A percentile compares a stretch with the other conserved stretches of the same genome.
Evolutionary conservation across 1,284 basidiomycete genomes (phyloP).

Genomic region (Puccinia polysora): DNA sequence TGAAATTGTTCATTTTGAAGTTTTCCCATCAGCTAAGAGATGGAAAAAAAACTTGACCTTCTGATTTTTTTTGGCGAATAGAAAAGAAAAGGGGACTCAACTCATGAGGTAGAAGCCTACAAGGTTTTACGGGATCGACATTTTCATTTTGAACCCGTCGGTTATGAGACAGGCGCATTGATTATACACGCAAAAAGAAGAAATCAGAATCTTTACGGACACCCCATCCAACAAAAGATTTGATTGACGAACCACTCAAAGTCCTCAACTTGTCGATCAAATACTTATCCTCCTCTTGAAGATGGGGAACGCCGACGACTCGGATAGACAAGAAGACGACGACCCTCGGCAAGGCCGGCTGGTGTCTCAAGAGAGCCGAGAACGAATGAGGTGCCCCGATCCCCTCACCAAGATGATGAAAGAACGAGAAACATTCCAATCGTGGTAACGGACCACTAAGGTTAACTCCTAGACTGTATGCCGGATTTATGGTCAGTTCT

Average conservation of each 20-base stretch:
- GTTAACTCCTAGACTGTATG: slow-evolving; percentile 2
- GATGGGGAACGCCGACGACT: slow-evolving; percentile 58
- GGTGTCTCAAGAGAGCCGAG: slow-evolving; percentile 45
- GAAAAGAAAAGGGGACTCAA: neutral
- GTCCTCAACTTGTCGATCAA: slow-evolving; percentile 60
- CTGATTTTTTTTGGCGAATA: no score
- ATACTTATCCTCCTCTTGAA: slow-evolving; percentile 58
- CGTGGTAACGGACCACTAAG: slow-evolving; percentile 30
- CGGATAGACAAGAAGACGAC: slow-evolving; percentile 61
- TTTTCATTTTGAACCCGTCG: no score
- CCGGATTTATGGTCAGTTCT: slow-evolving; percentile 22
- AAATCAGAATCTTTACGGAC: neutral
- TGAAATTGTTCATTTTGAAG: neutral
- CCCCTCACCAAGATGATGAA: slow-evolving; percentile 44
- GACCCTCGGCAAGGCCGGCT: slow-evolving; percentile 46
- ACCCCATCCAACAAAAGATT: slow-evolving; percentile 1
- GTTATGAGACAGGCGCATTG: neutral
- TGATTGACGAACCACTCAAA: slow-evolving; percentile 55
- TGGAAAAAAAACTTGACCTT: neutral
- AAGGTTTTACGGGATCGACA: neutral
- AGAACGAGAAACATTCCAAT: slow-evolving; percentile 44
- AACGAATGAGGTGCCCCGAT: slow-evolving; percentile 48
- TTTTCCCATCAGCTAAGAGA: neutral
- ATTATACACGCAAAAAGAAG: neutral
- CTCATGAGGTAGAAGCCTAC: slow-evolving; percentile 43